A percentile compares a stretch with the other conserved stretches of the same genome.
These are phyloP conservation scores for Metarhizium anisopliae DNA, from an alignment of 2,329 filamentous ascomycete species.

Conservation along the genomic window DNA sequence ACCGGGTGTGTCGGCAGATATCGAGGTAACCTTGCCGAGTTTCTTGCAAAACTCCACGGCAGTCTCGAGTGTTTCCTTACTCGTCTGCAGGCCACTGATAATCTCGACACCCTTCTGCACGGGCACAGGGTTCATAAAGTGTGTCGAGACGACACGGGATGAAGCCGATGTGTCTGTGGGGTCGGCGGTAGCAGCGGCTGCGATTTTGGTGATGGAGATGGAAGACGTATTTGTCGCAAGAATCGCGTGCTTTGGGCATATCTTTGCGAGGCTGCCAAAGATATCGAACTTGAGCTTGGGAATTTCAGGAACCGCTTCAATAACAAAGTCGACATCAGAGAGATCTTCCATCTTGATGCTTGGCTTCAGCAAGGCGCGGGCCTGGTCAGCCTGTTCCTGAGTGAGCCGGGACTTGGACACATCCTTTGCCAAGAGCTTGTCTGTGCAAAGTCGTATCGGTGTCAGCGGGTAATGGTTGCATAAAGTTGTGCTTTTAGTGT, in stretches of 20 bases:
- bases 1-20: constrained; percentile 82
- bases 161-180: constrained; percentile 72
- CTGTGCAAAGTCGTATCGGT: constrained; percentile 30
- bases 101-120: constrained; percentile 97
- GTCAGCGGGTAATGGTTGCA: neutral
- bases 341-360: constrained; percentile 70
- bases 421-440: constrained; percentile 90
- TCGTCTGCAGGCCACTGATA: constrained; percentile 89
- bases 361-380: constrained; percentile 59
- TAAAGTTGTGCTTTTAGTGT: neutral
- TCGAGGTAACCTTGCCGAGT: constrained; percentile 88
- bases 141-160: constrained; percentile 85
- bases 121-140: constrained; percentile 99
- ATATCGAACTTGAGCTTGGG: constrained; percentile 79
- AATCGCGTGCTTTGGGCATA: constrained; percentile 77
- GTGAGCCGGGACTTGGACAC: constrained; percentile 80
- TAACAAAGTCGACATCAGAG: constrained; percentile 85
- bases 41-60: constrained; percentile 78
- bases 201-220: constrained; percentile 94
- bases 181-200: constrained; percentile 71
- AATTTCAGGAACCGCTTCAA: constrained; percentile 94
- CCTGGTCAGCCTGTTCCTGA: constrained; percentile 67
- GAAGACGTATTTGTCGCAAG: constrained; percentile 98
- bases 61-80: constrained; percentile 67
- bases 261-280: constrained; percentile 71